These are phyloP conservation scores for Fusarium brachygibbosum DNA, from an alignment of 2,329 filamentous ascomycete species.

Conservation along the genomic window DNA sequence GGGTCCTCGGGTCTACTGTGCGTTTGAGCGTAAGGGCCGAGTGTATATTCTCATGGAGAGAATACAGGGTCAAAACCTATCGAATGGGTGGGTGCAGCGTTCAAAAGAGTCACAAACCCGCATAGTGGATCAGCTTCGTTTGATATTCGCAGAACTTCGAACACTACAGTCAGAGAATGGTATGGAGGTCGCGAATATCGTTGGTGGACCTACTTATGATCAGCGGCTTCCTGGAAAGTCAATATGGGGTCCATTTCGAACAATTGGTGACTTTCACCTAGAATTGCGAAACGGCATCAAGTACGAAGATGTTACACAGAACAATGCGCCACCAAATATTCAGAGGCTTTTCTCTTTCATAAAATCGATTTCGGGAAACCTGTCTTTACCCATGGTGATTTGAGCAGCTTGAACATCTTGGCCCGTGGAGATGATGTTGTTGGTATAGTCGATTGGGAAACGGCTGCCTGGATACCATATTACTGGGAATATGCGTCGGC, in stretches of 20 bases:
- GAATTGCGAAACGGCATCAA: neutral
- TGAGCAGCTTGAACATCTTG: neutral
- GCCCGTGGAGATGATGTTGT: neutral
- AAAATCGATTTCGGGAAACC: neutral
- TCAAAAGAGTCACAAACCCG: neutral
- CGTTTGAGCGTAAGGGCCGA: neutral
- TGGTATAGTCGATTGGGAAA: conserved; percentile 2
- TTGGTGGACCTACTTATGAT: neutral
- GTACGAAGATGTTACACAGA: neutral
- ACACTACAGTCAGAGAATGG: neutral
- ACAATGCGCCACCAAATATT: neutral
- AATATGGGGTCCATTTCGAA: neutral
- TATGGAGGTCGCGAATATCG: neutral
- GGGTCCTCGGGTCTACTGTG: conserved; percentile 18
- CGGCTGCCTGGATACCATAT: neutral
- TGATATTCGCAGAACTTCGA: neutral
- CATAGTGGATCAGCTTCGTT: neutral
- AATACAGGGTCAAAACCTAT: neutral
- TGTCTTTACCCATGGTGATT: neutral
- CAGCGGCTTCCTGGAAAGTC: neutral
- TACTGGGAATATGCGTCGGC: conserved; percentile 11
- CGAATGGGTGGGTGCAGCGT: neutral
- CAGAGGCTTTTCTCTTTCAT: neutral
- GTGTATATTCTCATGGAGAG: conserved; percentile 14
- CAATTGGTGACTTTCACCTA: neutral